A percentile compares a stretch with the other conserved stretches of the same genome.
These are phyloP conservation scores for Macroventuria anomochaeta DNA, from an alignment of 2,329 filamentous ascomycete genomes.

Conservation along the genomic window DNA sequence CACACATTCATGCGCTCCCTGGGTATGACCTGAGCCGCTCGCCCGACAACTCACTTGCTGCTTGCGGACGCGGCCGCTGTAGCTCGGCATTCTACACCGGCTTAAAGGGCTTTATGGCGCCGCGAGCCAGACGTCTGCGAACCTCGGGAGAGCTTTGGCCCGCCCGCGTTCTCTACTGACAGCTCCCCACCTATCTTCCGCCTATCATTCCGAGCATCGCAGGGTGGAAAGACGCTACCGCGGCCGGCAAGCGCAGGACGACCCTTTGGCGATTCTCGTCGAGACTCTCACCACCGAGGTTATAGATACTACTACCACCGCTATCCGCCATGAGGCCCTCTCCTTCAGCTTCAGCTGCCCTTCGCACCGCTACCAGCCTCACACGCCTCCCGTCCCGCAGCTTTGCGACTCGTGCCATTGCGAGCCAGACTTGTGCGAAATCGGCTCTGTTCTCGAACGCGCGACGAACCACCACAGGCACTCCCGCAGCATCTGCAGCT, in stretches of 20 bases:
- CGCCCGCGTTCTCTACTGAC: constrained; percentile 31
- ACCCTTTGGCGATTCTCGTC: constrained; percentile 22
- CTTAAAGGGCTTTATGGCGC: constrained; percentile 24
- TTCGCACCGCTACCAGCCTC: constrained; percentile 31
- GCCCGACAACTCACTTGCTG: constrained; percentile 22
- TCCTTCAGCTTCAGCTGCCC: constrained; percentile 35
- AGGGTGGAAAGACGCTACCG: constrained; percentile 24
- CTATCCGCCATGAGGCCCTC: constrained; percentile 39
- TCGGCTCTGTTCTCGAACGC: constrained; percentile 30
- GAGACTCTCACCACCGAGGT: constrained; percentile 33
- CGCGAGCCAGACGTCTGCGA: constrained; percentile 11
- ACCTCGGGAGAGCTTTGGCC: constrained; percentile 22
- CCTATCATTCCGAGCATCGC: constrained; percentile 23
- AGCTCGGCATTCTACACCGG: constrained; percentile 18
- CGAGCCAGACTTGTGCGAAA: constrained; percentile 32
- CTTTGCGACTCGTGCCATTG: constrained; percentile 42
- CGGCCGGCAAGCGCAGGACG: constrained; percentile 32
- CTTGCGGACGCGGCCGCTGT: constrained; percentile 17
- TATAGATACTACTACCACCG: constrained; percentile 25
- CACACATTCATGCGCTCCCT: neutral
- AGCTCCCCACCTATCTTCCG: constrained; percentile 22
- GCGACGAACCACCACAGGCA: constrained; percentile 23
- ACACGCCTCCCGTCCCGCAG: constrained; percentile 30
- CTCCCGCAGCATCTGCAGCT: constrained; percentile 15
- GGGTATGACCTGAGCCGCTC: constrained; percentile 13